Base-by-base conservation (phyloP, 441 rosid species). In the Theobroma grandiflorum region DNA sequence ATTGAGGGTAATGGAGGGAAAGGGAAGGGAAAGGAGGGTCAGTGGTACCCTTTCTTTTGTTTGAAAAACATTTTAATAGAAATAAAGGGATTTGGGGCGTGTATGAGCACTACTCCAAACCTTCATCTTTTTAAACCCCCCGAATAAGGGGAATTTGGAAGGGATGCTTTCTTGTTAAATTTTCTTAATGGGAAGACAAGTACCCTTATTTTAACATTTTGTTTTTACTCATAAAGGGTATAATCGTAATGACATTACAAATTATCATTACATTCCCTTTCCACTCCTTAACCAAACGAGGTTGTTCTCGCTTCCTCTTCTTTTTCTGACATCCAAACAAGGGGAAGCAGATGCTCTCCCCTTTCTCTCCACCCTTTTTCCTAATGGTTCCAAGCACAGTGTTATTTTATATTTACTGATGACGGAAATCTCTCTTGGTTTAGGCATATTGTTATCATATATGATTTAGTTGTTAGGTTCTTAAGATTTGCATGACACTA, bases 401-500 rank as follows among this genome's bases (percentile, higher is more conserved):
- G 14, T 72, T 18, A 10, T 4, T 53, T 16, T 0, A 3, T 52
- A 55, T 52, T 52, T 18, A 50, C 62, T 63, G 37, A 63, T 20
- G 61, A 49, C 14, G 5, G 20, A 42, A 47, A 62, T 33, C 45
- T 65, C 45, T 65, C 49, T 67, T 12, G 38, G 47, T 77, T 38
- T 77, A 65, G 79, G 38, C 50, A 53, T 37, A 75, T 0, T 55
- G 64, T 73, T 38, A 58, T 43, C 6, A 47, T 18, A 31, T 47
- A 22, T 57, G n/a, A 37, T 82, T 70, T 67, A 62, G 7, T 55
- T 8, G 40, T 74, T 63, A 66, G 18, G 49, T 40, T 80, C 45
- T 45, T 65, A 53, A 52, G 75, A 71, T 63, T 38, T 55, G 76
- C 50, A 8, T 74, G 61, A 69, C 33, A 52, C 74, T 55, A 71